Base-by-base conservation (phyloP, 2,329 filamentous ascomycete species). In the Penicillium sp. region DNA sequence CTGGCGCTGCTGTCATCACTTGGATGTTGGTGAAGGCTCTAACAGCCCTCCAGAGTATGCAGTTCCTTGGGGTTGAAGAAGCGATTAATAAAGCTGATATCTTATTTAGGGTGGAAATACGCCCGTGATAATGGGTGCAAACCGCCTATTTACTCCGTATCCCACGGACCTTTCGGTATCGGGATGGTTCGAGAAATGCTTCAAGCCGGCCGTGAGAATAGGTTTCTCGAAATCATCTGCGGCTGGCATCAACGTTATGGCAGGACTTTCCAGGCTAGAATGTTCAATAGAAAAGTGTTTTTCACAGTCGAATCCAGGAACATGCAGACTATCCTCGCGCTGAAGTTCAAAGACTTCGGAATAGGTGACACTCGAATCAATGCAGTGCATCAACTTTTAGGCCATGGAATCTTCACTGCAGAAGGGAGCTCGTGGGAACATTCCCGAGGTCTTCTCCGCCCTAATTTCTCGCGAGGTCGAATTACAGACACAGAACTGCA, bases 401-500 rank as follows among this genome's bases (percentile, higher is more conserved):
- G 23, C 5, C 23, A 23, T 23, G 23, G 23, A 3, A 23, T 23
- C 23, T 23, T 23, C 23, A 23, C 23, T 23, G 23, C 23, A 23
- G 23, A 23, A 5, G 23, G 23, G 5, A 23, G 5, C 23, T 23
- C 23, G 5, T 23, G 23, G 23, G 78, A 81, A 40, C 74, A 80
- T 29, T 81, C 78, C 34, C 69, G 82, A 7, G 71, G 74, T n/a
- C 66, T 84, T 58, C 77, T 85, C 35, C 70, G 81, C 13, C 81
- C 81, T 11, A 66, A 59, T 47, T 70, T 71, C 36, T 60, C 54
- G 26, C 61, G 66, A 16, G 54, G 57, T 4, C 67, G 67, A 36
- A 61, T 70, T 36, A 58, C 62, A 4, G 59, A 68, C 41, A 50
- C 67, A 4, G 56, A 61, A 1, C 50, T 69, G 11, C 66, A 67